phyloP scores from a whole-genome alignment of 305 asterid genomes.

The Rubia balearica region DNA sequence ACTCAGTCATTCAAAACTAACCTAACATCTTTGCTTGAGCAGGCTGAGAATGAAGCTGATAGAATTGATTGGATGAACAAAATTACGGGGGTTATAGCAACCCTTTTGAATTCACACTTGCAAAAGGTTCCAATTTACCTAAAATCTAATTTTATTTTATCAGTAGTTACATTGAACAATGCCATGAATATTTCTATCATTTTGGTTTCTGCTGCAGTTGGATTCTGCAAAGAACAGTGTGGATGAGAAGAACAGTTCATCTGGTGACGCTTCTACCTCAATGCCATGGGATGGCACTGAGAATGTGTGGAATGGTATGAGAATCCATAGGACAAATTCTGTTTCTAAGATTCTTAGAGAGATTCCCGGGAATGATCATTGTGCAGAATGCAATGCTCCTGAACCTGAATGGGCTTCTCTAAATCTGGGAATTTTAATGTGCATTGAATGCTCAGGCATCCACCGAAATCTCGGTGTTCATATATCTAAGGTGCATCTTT shows the following conservation, averaged over 20 bases:
- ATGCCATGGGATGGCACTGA: constrained; percentile 35
- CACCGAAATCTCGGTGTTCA: constrained; percentile 99
- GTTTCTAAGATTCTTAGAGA: constrained; percentile 74
- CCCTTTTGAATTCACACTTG: constrained; percentile 85
- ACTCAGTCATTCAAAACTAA: not conserved
- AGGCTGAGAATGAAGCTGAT: constrained; percentile 98
- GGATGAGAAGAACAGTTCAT: constrained; percentile 24
- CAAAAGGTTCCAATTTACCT: constrained; percentile 50
- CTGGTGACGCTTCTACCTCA: constrained; percentile 34
- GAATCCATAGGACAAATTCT: constrained; percentile 46
- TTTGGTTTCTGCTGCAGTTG: constrained; percentile 44
- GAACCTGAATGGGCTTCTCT: constrained; percentile 98
- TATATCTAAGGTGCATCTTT: constrained; percentile 67
- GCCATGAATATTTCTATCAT: constrained; percentile 15
- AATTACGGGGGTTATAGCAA: constrained; percentile 74
- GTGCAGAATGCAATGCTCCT: constrained; percentile 84
- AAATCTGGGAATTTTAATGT: constrained; percentile 84
- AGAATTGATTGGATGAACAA: constrained; percentile 94
- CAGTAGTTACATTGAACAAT: not conserved
- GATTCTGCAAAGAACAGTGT: constrained; percentile 39
- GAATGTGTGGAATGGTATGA: constrained; percentile 31
- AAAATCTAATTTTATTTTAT: not conserved
- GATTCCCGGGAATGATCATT: constrained; percentile 75
- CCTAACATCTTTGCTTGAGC: constrained; percentile 18
- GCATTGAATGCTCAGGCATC: constrained; percentile 98